phyloP scores from a whole-genome alignment of 2,329 filamentous ascomycete genomes.

The Bimuria novae-zelandiae region DNA sequence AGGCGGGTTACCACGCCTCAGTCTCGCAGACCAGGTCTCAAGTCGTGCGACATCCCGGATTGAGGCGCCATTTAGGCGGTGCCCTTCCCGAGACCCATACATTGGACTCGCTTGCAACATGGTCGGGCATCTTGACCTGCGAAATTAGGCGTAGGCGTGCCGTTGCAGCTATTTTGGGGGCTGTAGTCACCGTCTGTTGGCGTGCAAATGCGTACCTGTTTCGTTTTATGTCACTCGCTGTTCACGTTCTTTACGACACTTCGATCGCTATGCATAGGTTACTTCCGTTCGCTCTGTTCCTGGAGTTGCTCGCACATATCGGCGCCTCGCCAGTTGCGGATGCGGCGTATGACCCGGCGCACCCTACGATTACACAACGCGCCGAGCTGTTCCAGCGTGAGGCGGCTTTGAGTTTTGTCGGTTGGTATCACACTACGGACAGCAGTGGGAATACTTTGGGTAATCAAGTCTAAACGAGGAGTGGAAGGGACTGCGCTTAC shows the following conservation, averaged over 20 bases:
- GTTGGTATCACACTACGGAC: background rate
- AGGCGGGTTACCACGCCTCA: background rate
- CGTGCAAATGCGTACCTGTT: background rate
- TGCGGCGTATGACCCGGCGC: background rate
- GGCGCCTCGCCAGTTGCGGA: conserved; percentile 1
- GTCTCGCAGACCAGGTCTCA: background rate
- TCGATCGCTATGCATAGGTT: background rate
- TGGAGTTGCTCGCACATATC: background rate
- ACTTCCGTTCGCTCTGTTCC: conserved; percentile 3
- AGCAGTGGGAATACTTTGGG: background rate
- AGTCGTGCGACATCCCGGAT: background rate
- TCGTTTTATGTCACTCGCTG: background rate
- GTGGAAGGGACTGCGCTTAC: background rate
- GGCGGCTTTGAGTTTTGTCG: background rate
- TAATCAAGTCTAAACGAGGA: background rate
- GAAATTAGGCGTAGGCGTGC: background rate
- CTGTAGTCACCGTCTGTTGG: background rate
- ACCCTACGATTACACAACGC: conserved; percentile 7
- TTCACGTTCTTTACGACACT: background rate
- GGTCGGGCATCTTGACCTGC: background rate
- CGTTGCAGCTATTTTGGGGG: conserved; percentile 1
- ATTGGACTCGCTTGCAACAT: background rate
- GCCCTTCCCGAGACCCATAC: background rate
- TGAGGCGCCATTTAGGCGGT: no score
- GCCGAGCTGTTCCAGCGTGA: conserved; percentile 1